Percentiles rank a stretch among this genome's conserved stretches.
phyloP scores from a whole-genome alignment of 2,329 filamentous ascomycete genomes.

The Epichloe hybrida region DNA sequence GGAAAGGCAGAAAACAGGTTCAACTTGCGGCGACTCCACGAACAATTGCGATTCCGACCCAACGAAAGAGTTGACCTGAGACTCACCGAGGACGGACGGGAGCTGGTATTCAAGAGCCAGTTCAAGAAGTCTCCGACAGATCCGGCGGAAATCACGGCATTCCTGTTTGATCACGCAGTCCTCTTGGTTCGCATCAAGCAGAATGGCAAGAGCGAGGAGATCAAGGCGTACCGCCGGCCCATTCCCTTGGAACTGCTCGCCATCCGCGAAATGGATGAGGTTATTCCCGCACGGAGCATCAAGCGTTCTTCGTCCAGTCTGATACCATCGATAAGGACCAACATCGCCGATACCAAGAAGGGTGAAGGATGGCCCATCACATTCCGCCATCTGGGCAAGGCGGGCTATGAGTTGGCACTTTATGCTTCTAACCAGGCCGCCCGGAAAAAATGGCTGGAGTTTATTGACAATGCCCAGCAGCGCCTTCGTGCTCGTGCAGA shows the following conservation, averaged over 20 bases:
- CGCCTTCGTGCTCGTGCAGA: slow-evolving; percentile 75
- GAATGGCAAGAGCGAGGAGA: slow-evolving; percentile 84
- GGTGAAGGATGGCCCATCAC: slow-evolving; percentile 83
- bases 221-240: slow-evolving; percentile 85
- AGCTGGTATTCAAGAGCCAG: slow-evolving; percentile 85
- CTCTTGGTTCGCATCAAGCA: slow-evolving; percentile 83
- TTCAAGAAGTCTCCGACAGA: slow-evolving; percentile 89
- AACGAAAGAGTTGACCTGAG: slow-evolving; percentile 89
- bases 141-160: slow-evolving; percentile 79
- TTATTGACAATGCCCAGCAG: slow-evolving; percentile 82
- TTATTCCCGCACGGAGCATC: slow-evolving; percentile 67
- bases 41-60: slow-evolving; percentile 79
- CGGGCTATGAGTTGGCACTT: slow-evolving; percentile 82
- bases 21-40: slow-evolving; percentile 82
- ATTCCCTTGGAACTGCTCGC: slow-evolving; percentile 88
- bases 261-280: slow-evolving; percentile 94
- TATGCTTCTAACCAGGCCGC: slow-evolving; percentile 77
- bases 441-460: slow-evolving; percentile 92
- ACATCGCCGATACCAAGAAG: slow-evolving; percentile 41
- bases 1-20: slow-evolving; percentile 97
- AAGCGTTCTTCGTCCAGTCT: slow-evolving; percentile 85
- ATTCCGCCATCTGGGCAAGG: slow-evolving; percentile 90
- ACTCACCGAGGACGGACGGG: slow-evolving; percentile 82
- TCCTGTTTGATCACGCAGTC: slow-evolving; percentile 92
- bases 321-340: slow-evolving; percentile 41